Evolutionary conservation across 2,329 filamentous ascomycete genomes (phyloP), one percentile per base, ranked within the genome.

Genomic region (Fusarium algeriense): DNA sequence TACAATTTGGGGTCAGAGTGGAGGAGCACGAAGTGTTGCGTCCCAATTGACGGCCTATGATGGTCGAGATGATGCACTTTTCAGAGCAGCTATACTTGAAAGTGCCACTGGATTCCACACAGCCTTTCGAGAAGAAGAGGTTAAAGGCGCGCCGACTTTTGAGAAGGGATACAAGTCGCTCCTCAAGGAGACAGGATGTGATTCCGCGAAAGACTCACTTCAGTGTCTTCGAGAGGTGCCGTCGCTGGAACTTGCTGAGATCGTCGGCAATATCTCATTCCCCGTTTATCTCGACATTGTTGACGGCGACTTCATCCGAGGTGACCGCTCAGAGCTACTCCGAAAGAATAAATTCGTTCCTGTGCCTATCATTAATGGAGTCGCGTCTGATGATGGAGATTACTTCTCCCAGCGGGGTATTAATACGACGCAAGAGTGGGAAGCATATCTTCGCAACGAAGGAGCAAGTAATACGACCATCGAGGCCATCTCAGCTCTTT

Each of bases 1-100:
- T 2, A 70, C 64, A 0, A 68, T 73, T 0, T 71, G 61, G 59
- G 71, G 71, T 3, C 68, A 73, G 11, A 73, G 71, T 34, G 71
- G 68, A 11, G 71, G 71, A 28, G 61, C 70, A 1, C 61, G 57
- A 28, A 55, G 69, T 26, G 19, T 72, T 10, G 57, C 65, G 7
- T 72, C 70, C 2, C 70, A 72, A 8, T 20, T 72, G 14, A 72
- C 69, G 7, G 70, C 69, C 3, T 72, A 63, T 5, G 58, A 32
- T 2, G 69, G 70, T 0, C 23, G 54, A 30, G 46, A 72, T 7
- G 69, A 72, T 26, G 48, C 50, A 0, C 20, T 72, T 0, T 72
- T 72, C n/a, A 63, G 69, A 41, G 70, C 69, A 0, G 70, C 70
- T 35, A 72, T 72, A 2, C 64, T 71, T 0, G 64, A 71, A 8